Conservation (phyloP, 257 asterid species). For the Ocimum tenuiflorum region DNA sequence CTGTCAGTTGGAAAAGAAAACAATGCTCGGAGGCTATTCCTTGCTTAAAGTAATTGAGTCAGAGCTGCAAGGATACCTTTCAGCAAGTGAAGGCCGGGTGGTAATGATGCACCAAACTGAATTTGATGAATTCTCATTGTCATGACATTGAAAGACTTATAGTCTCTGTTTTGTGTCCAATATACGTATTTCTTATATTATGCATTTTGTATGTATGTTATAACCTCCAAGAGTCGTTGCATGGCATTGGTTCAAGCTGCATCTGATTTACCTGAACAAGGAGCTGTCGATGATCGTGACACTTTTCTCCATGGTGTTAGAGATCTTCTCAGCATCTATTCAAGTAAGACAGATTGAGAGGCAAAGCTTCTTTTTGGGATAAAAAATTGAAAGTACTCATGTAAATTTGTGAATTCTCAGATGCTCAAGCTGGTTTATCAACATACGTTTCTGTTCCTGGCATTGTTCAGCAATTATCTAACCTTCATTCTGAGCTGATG, state of each 20-base stretch:
- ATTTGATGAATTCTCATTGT: background rate
- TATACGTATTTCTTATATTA: background rate
- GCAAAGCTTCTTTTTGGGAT: constrained; percentile 9
- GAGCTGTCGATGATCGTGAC: constrained; percentile 97
- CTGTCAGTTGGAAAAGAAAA: constrained; percentile 90
- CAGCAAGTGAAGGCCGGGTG: constrained; percentile 87
- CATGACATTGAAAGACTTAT: background rate
- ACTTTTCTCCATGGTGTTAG: constrained; percentile 89
- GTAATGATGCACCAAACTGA: constrained; percentile 34
- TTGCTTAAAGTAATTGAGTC: constrained; percentile 83
- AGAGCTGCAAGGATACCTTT: constrained; percentile 87
- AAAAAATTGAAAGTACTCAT: background rate
- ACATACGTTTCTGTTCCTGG: constrained; percentile 95
- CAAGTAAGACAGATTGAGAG: constrained; percentile 49
- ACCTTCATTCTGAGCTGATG: constrained; percentile 80
- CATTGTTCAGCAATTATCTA: constrained; percentile 80
- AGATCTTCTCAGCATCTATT: constrained; percentile 90
- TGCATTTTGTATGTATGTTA: constrained; percentile 12
- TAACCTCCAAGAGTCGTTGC: constrained; percentile 56
- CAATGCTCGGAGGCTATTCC: constrained; percentile 89
- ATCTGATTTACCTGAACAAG: constrained; percentile 90
- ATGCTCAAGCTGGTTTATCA: constrained; percentile 86
- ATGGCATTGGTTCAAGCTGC: constrained; percentile 80
- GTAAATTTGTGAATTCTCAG: constrained; percentile 30
- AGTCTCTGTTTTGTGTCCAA: background rate